These are phyloP conservation scores for Pyrus betulifolia DNA, from an alignment of 306 rosid species.

Conservation along the genomic window DNA sequence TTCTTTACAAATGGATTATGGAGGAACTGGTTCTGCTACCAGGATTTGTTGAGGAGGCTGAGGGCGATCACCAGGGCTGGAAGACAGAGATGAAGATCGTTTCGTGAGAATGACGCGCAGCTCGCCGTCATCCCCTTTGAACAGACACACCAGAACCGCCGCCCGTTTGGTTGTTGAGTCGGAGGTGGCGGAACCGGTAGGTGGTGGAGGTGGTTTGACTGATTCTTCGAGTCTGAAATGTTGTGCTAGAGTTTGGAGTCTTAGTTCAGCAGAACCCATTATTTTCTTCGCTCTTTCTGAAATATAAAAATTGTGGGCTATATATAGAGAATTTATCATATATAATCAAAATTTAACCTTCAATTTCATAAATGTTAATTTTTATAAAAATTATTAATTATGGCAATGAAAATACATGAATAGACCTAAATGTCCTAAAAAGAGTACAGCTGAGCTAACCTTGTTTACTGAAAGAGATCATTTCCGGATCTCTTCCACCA, in stretches of 20 bases:
- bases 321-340: no score
- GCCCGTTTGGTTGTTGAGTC: conserved; percentile 36
- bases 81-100: conserved; percentile 65
- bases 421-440: no score
- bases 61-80: conserved; percentile 55
- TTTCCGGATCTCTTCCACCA: no score
- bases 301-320: not conserved
- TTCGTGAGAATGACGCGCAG: conserved; percentile 59
- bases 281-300: not conserved
- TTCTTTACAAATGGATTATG: not conserved
- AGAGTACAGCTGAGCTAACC: no score
- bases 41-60: not conserved
- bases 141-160: conserved; percentile 68
- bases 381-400: no score
- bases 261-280: conserved; percentile 13
- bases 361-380: no score
- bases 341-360: no score
- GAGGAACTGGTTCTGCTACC: not conserved
- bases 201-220: conserved; percentile 2
- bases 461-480: no score
- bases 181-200: not conserved
- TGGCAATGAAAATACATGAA: no score
- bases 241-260: conserved; percentile 41
- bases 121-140: conserved; percentile 35
- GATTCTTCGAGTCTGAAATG: conserved; percentile 15